Evolutionary conservation across 2,329 filamentous ascomycete genomes (phyloP).

Genomic region (Ophiosphaerella narmari): DNA sequence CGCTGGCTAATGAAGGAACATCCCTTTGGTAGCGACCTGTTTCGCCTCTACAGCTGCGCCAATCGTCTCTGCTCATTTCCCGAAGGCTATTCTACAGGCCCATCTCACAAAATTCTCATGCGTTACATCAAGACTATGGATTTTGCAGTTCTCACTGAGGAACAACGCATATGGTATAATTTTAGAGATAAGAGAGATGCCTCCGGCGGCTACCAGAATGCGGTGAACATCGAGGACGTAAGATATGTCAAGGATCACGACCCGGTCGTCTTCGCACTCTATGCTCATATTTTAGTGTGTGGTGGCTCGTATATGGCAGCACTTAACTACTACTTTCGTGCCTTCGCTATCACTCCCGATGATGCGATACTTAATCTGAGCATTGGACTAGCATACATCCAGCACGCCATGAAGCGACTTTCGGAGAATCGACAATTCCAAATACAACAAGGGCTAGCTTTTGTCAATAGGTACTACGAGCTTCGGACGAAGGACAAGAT

Average conservation of each 20-base stretch:
- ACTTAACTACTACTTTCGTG: conserved; percentile 80
- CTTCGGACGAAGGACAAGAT: conserved; percentile 54
- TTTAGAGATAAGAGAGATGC: conserved; percentile 41
- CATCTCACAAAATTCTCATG: conserved; percentile 87
- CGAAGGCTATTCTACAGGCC: conserved; percentile 75
- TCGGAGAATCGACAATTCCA: conserved; percentile 88
- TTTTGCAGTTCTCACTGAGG: conserved; percentile 62
- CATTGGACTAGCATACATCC: conserved; percentile 76
- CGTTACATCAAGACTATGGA: conserved; percentile 92
- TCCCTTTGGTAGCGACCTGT: conserved; percentile 78
- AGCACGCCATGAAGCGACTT: conserved; percentile 87
- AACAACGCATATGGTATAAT: conserved; percentile 52
- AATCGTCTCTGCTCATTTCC: conserved; percentile 76
- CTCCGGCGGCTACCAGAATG: conserved; percentile 47
- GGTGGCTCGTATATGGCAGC: conserved; percentile 83
- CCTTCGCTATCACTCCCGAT: conserved; percentile 68
- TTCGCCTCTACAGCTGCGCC: conserved; percentile 80
- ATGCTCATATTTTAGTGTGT: conserved; percentile 85
- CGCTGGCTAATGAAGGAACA: conserved; percentile 86
- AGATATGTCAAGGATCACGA: conserved; percentile 59
- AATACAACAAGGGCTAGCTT: conserved; percentile 81
- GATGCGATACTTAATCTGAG: conserved; percentile 81
- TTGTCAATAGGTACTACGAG: conserved; percentile 75
- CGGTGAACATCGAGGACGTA: conserved; percentile 45
- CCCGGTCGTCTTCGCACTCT: conserved; percentile 80